Conservation (phyloP, 352 stramenopile genomes). For the Globisporangium emineosum region DNA sequence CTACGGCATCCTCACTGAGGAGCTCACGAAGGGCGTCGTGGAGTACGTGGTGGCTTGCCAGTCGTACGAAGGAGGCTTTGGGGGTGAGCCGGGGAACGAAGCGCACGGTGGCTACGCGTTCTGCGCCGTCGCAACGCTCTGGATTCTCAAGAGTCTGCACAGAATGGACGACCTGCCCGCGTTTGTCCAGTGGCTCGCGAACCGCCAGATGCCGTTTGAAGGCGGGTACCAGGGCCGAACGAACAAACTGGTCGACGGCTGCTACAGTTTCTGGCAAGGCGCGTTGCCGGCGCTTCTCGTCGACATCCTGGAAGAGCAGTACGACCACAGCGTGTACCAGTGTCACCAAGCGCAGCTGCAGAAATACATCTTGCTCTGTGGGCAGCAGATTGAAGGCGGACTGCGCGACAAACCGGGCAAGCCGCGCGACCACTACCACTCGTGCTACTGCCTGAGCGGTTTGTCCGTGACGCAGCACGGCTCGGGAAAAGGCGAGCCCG, state of each 20-base stretch:
- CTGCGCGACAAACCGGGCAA: slow-evolving; percentile 95
- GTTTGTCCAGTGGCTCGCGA: slow-evolving; percentile 88
- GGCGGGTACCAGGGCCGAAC: slow-evolving; percentile 92
- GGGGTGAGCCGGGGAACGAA: slow-evolving; percentile 90
- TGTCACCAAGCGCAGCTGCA: slow-evolving; percentile 78
- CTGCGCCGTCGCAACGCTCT: slow-evolving; percentile 94
- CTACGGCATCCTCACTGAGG: slow-evolving; percentile 90
- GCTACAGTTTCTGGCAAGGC: slow-evolving; percentile 99
- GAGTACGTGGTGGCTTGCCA: slow-evolving; percentile 91
- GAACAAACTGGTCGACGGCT: slow-evolving; percentile 99
- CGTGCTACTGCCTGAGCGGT: slow-evolving; percentile 97
- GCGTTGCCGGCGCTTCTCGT: slow-evolving; percentile 83
- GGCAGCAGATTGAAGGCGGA: slow-evolving; percentile 92
- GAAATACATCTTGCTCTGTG: slow-evolving; percentile 93
- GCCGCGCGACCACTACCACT: slow-evolving; percentile 97
- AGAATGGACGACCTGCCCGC: slow-evolving; percentile 45
- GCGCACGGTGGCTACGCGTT: slow-evolving; percentile 99
- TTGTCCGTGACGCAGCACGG: slow-evolving; percentile 93
- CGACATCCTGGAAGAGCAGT: slow-evolving; percentile 35
- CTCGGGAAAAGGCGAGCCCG: slow-evolving; percentile 28
- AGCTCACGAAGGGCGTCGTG: slow-evolving; percentile 75
- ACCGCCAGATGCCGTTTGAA: slow-evolving; percentile 94
- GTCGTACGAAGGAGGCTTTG: slow-evolving; percentile 98
- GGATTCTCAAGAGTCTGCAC: slow-evolving; percentile 82
- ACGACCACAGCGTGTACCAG: slow-evolving; percentile 48